These are phyloP conservation scores for Hydnum rufescens DNA, from an alignment of 768 basidiomycete genomes.

Conservation along the genomic window DNA sequence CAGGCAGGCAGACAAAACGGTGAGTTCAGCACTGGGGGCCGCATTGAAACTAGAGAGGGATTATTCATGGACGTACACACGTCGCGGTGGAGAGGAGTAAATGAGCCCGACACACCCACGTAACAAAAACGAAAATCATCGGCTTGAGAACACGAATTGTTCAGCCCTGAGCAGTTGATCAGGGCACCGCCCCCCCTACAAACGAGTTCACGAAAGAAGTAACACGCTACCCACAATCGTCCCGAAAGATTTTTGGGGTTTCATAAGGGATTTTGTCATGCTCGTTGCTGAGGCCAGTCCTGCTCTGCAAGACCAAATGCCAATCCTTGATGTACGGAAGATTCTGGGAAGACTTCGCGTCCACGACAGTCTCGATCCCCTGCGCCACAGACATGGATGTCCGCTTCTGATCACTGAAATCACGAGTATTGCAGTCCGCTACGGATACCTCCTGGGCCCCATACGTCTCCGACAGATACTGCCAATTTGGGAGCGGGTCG, in stretches of 20 bases:
- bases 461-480: not conserved
- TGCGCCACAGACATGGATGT: not conserved
- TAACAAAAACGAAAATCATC: slow-evolving; percentile 5
- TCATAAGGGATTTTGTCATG: not conserved
- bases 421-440: not conserved
- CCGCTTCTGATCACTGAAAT: slow-evolving; percentile 1
- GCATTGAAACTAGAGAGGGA: too few species aligned
- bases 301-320: not conserved
- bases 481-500: not conserved
- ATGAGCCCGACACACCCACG: slow-evolving; percentile 10
- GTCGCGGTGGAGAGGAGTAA: slow-evolving; percentile 11
- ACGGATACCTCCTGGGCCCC: not conserved
- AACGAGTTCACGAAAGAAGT: too few species aligned
- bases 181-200: too few species aligned
- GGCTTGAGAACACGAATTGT: not conserved
- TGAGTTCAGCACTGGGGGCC: too few species aligned
- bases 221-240: not conserved
- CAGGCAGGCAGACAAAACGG: not conserved
- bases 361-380: not conserved
- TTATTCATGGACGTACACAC: slow-evolving; percentile 10
- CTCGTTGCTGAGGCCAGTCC: not conserved
- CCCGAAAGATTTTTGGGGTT: not conserved
- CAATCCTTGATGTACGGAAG: not conserved
- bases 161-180: not conserved
- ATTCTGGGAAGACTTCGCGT: not conserved